Percentiles rank a stretch among this genome's conserved stretches.
Conservation (phyloP, 331 rosid genomes). For the Malus hybrid region DNA sequence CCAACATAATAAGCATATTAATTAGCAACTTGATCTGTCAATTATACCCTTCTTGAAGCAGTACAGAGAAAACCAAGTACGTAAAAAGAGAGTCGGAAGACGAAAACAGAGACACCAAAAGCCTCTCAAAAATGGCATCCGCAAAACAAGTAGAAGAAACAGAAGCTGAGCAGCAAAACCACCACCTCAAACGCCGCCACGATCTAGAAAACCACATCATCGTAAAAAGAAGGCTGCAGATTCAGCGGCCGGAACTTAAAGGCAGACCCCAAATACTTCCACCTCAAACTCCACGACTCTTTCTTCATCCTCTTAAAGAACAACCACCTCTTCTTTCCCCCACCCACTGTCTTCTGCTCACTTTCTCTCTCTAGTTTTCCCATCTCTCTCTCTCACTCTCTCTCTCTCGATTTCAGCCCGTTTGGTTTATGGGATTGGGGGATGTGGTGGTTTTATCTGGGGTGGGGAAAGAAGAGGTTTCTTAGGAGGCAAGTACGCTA, state of each 20-base stretch:
- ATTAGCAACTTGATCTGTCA: not conserved
- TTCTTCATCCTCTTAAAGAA: constrained; percentile 41
- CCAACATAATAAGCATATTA: not conserved
- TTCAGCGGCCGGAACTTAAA: constrained; percentile 48
- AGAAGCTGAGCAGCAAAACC: constrained; percentile 28
- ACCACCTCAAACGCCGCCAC: constrained; percentile 61
- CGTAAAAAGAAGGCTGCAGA: constrained; percentile 39
- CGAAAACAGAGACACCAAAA: not conserved
- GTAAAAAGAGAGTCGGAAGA: not conserved
- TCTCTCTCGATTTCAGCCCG: not conserved
- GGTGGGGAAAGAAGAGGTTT: not conserved
- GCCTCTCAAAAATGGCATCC: constrained; percentile 57
- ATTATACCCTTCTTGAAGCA: not conserved
- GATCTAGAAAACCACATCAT: constrained; percentile 49
- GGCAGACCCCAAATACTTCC: constrained; percentile 37
- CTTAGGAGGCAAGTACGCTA: not conserved
- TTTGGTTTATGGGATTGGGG: not conserved
- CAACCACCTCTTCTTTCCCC: constrained; percentile 30
- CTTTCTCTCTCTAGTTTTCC: not conserved
- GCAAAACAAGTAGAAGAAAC: constrained; percentile 60
- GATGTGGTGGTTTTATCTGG: constrained; percentile 3
- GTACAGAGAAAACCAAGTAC: not conserved
- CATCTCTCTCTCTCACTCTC: too few species aligned
- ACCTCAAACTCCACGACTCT: constrained; percentile 32
- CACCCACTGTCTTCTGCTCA: constrained; percentile 8